Evolutionary conservation across 768 basidiomycete species (phyloP), one percentile per base, ranked within the genome.

Genomic region (Pleurotus ostreatus): DNA sequence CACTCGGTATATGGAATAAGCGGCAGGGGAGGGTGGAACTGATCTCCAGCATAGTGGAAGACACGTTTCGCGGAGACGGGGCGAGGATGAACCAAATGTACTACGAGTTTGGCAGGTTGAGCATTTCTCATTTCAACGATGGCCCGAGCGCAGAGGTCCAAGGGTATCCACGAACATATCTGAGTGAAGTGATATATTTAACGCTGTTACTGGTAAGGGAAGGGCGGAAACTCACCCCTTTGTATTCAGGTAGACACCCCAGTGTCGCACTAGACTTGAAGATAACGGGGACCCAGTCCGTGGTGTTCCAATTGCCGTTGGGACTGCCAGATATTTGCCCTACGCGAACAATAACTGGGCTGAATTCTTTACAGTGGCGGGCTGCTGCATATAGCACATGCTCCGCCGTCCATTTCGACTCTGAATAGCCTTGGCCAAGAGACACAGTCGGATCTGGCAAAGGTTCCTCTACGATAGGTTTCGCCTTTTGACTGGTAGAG

Each of bases 271-370:
- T 69, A 4, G 74, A 73, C 58, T 70, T 69, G 25, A 75, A 61
- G 4, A 77, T 63, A 22, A 65, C 62, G 8, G 75, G 71, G 18
- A 77, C 61, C 70, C 73, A 74, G 34, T 72, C 68, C 2, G 66
- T 61, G 1, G 66, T 69, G 38, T 65, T 67, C 76, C 73, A 75
- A 7, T 68, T 67, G 11, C 75, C 76, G 53, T 70, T 67, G 2
- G 63, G 59, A 3, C 67, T 67, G 3, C 73, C 75, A 13, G 65
- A 58, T 55, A 78, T 63, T 57, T 76, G 74, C 8, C 76, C 71
- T 11, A 76, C 63, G 25, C 75, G 73, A 22, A 74, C 63, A 12
- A 66, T 57, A 12, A 66, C 43, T 3, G 67, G 59, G n/a, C 61
- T 61, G 20, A 71, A 57, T 1, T 55, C 44, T 7, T 61, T 59